Evolutionary conservation across 768 basidiomycete genomes (phyloP), one percentile per base, ranked within the genome.

Genomic region (Pilatotrama ljubarskyi): DNA sequence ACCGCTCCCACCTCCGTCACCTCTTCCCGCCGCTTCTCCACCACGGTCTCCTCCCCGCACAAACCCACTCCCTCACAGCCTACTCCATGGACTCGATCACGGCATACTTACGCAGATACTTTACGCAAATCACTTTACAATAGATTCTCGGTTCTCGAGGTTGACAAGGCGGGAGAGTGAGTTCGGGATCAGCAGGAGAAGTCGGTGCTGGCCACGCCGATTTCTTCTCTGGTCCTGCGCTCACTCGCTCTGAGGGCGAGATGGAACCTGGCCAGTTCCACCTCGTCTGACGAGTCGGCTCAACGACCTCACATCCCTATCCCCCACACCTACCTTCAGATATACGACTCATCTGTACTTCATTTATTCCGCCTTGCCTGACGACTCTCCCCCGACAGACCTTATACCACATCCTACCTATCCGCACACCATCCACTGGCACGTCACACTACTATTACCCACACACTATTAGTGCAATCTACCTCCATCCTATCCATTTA

Each of bases 181-280:
- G 49, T 22, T 35, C 18, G 13, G 49, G 49, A 38, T 47, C n/a
- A 32, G 49, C 14, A 37, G 49, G 35, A 35, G 49, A 20, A 37
- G 35, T 51, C 49, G 32, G 49, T 18, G 36, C 25, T 51, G 49
- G 49, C 49, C 49, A 51, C 49, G 35, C 49, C 18, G 49, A 26
- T 18, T 38, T 51, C 18, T 37, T 51, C 44, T 26, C 20, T 11
- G 10, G 20, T 24, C 36, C 35, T 38, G 32, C 35, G 18, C 36
- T 51, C 22, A 35, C 20, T 35, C 49, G 49, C 49, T 38, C 18
- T 18, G 20, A 51, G 49, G 49, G 37, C 18, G 35, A 6, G 36
- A 15, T 26, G 44, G 11, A 25, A 26, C 17, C 7, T 47, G 44
- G 44, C 44, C 49, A 36, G 35, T 51, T 17, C 18, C 14, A 22